Evolutionary conservation across 2,329 filamentous ascomycete species (phyloP), one percentile per base, ranked within the genome.

Genomic region (Aureobasidium sp.): DNA sequence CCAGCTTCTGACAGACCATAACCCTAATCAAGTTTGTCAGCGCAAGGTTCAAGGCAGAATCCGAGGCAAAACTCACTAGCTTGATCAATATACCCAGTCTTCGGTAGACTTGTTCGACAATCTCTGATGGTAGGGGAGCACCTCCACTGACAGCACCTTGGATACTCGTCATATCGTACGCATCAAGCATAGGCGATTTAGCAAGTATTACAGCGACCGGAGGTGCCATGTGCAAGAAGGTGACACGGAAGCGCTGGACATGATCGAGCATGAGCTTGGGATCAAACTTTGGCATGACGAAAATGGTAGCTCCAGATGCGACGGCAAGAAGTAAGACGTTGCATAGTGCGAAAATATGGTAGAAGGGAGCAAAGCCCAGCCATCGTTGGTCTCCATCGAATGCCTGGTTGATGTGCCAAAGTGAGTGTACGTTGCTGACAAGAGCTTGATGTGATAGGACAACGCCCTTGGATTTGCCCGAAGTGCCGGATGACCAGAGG

Each of bases 261-360:
- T 73, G 70, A 2, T 72, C 64, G 33, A 78, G 62, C 65, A 77
- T 78, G 21, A 72, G 71, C 10, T 70, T 68, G 7, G 73, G 64
- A 21, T 76, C 71, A 65, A 78, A 81, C 15, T 77, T 74, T n/a
- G 73, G 71, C 67, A 81, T 73, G 61, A 80, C 72, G 60, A 78
- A 81, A 15, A 77, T 73, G 8, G 75, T 73, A 42, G 77, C 70
- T 10, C 78, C 78, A 21, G 75, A 72, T 15, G 77, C 74, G 1
- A 79, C 71, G 10, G 77, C 73, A 65, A 76, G 76, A 46, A 80
- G 68, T 60, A 79, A 70, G 38, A 77, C 74, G 64, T 77, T 75
- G 5, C 77, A 71, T 0, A 74, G 70, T 5, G 77, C 76, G 66
- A 81, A 81, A 6, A 76, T 73, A 67, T 83, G 80, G 66, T 83